These are phyloP conservation scores for Barbarea vulgaris DNA, from an alignment of 345 rosid genomes.

Conservation along the genomic window DNA sequence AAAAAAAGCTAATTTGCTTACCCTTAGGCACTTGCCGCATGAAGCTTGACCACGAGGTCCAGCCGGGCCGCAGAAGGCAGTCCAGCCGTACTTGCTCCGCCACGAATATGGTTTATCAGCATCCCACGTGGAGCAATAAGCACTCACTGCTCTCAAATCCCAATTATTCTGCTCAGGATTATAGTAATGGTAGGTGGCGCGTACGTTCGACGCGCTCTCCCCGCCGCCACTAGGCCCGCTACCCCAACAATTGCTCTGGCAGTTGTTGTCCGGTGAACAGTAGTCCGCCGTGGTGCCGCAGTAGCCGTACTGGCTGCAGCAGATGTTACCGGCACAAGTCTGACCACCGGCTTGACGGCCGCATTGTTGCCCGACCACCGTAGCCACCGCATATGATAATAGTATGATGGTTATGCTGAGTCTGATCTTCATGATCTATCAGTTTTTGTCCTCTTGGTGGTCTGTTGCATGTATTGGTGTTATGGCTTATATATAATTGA, in stretches of 20 bases:
- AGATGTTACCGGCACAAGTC: slow-evolving; percentile 40
- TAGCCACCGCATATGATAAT: slow-evolving; percentile 23
- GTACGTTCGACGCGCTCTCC: slow-evolving; percentile 53
- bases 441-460: slow-evolving; percentile 5
- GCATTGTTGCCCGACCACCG: slow-evolving; percentile 39
- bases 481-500: neutral
- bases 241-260: slow-evolving; percentile 47
- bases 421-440: slow-evolving; percentile 31
- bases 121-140: slow-evolving; percentile 70
- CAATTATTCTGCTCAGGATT: slow-evolving; percentile 51
- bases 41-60: slow-evolving; percentile 65
- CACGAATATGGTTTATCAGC: slow-evolving; percentile 57
- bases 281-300: slow-evolving; percentile 46
- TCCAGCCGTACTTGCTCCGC: slow-evolving; percentile 69
- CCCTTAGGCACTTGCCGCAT: slow-evolving; percentile 62
- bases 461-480: neutral
- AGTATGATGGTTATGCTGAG: slow-evolving; percentile 19
- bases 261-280: slow-evolving; percentile 42
- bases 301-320: slow-evolving; percentile 46
- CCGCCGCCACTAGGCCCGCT: slow-evolving; percentile 36
- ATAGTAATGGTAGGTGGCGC: slow-evolving; percentile 62
- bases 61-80: slow-evolving; percentile 62
- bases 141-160: slow-evolving; percentile 54
- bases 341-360: slow-evolving; percentile 44
- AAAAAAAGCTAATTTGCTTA: slow-evolving; percentile 18